A percentile compares a stretch with the other conserved stretches of the same genome.
phyloP scores from a whole-genome alignment of 148 eudicot genomes.

The Heliamphora exappendiculata region DNA sequence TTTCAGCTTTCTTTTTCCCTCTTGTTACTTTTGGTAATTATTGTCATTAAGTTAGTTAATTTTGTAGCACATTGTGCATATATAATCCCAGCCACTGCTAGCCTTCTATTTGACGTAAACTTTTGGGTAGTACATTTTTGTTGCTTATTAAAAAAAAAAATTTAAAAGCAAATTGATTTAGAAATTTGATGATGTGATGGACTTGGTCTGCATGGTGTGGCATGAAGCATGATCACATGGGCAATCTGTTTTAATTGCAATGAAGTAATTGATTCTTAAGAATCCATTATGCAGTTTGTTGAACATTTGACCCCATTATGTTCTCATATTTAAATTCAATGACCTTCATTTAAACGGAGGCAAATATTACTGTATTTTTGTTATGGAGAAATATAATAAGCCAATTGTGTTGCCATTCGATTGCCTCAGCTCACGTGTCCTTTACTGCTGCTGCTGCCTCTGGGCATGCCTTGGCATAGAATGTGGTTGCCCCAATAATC shows the following conservation, averaged over 20 bases:
- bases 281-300: not conserved
- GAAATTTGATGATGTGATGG: not conserved
- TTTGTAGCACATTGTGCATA: not conserved
- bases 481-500: not conserved
- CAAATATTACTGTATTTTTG: not conserved
- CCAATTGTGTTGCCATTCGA: not conserved
- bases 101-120: not conserved
- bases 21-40: not conserved
- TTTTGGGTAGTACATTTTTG: too few relatives aligned
- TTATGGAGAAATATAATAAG: not conserved
- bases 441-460: not conserved
- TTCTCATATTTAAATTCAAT: not conserved
- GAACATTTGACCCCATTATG: not conserved
- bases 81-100: not conserved
- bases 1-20: not conserved
- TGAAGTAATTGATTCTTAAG: not conserved
- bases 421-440: not conserved
- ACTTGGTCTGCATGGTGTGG: not conserved
- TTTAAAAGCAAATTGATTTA: too few relatives aligned
- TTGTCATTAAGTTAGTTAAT: conserved; percentile 1
- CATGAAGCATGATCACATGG: not conserved
- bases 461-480: not conserved
- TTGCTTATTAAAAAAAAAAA: too few relatives aligned
- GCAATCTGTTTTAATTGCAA: not conserved
- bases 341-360: not conserved